These are phyloP conservation scores for Nigrospora oryzae DNA, from an alignment of 2,329 filamentous ascomycete genomes.

Conservation along the genomic window DNA sequence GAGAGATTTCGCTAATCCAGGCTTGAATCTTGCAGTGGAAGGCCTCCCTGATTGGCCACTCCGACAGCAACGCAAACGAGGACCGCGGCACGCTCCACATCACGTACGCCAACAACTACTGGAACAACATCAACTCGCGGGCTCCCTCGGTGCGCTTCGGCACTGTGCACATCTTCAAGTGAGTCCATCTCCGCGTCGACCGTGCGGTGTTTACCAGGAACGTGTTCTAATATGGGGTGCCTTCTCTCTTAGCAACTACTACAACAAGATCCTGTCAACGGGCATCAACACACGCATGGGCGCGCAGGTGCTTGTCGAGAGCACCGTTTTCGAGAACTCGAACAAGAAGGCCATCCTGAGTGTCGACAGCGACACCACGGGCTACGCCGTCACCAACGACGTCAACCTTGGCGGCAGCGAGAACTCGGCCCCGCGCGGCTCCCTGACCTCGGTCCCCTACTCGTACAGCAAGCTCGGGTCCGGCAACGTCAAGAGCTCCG, in stretches of 20 bases:
- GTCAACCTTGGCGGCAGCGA: conserved; percentile 32
- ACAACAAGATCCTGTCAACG: conserved; percentile 30
- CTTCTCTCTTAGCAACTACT: conserved; percentile 28
- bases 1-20: too few relatives aligned
- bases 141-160: conserved; percentile 58
- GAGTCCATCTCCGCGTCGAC: neutral
- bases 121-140: conserved; percentile 55
- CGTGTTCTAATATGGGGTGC: too few relatives aligned
- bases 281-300: conserved; percentile 45
- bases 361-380: conserved; percentile 29
- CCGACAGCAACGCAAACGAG: conserved; percentile 46
- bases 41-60: conserved; percentile 41
- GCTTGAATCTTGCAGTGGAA: conserved; percentile 10
- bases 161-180: conserved; percentile 49
- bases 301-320: conserved; percentile 43
- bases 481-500: conserved; percentile 6
- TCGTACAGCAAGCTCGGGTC: conserved; percentile 6
- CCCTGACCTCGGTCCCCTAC: conserved; percentile 11
- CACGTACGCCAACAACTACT: conserved; percentile 62
- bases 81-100: conserved; percentile 55
- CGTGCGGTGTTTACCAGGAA: too few relatives aligned
- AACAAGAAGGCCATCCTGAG: conserved; percentile 19
- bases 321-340: conserved; percentile 22
- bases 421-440: conserved; percentile 40
- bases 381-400: conserved; percentile 31